Evolutionary conservation across 257 asterid genomes (phyloP).

Genomic region (Voacanga thouarsii): DNA sequence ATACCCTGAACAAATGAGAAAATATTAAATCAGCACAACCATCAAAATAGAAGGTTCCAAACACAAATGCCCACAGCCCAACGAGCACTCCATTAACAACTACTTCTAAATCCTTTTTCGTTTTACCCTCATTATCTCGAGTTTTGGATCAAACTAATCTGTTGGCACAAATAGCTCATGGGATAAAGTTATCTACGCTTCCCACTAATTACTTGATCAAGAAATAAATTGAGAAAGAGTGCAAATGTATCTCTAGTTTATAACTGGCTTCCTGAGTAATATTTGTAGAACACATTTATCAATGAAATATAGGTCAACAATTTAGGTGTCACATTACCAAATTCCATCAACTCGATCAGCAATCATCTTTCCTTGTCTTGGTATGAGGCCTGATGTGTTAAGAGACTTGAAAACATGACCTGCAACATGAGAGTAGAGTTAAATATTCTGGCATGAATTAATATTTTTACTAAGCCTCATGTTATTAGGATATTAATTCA

Average conservation of each 20-base stretch:
- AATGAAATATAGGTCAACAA: background rate
- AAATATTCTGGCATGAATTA: background rate
- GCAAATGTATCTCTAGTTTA: background rate
- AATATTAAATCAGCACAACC: background rate
- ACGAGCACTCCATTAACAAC: background rate
- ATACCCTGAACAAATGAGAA: constrained; percentile 62
- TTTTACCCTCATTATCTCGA: background rate
- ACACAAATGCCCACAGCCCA: background rate
- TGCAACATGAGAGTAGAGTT: constrained; percentile 30
- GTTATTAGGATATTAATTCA: background rate
- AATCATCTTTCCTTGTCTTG: constrained; percentile 81
- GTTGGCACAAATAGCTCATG: background rate
- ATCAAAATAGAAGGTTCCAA: background rate
- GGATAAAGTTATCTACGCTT: background rate
- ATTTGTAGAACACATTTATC: background rate
- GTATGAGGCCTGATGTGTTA: constrained; percentile 74
- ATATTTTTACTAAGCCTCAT: background rate
- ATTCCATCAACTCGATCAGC: constrained; percentile 92
- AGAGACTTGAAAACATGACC: constrained; percentile 88
- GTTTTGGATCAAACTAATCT: background rate
- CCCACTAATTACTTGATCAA: background rate
- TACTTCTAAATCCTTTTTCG: background rate
- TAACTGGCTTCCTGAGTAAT: background rate
- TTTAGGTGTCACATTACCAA: constrained; percentile 49
- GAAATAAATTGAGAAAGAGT: background rate